Base-by-base conservation (phyloP, 139 green algal genomes). In the Axilococcus clingmanii region DNA sequence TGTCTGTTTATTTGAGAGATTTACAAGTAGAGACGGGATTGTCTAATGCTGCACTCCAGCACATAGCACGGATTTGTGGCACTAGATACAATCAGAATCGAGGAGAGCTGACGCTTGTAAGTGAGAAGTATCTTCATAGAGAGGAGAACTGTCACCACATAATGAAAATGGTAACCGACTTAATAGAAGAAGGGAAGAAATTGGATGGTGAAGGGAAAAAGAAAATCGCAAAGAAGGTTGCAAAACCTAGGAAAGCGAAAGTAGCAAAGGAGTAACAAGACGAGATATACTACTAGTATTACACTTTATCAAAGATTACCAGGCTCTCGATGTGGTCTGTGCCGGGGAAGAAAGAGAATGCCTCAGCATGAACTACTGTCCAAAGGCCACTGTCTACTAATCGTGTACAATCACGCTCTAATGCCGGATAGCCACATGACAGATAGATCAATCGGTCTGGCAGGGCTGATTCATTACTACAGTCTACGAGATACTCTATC, bases 371-470 rank as follows among this genome's bases (percentile, higher is more conserved):
- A 28, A 19, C 38, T 33, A 85, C 27, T 40, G 33, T 25, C 78
- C 74, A 87, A 17, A 40, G 47, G 19, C 58, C 48, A 20, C 61
- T 48, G 19, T 23, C 63, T 30, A 82, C 35, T 59, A 87, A 60
- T 29, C 56, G 64, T 12, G 42, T 59, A 12, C 55, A 42, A 31
- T 87, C 75, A 0, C 62, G 54, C 64, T 52, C 49, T 19, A 87
- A 49, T 4, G 78, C 67, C 1, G 55, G 32, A 23, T 68, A 93
- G 11, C 83, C 83, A 42, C 83, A 93, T n/a, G 66, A 83, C 42
- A 93, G 49, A 57, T 93, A 93, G 2, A 93, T 49, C 45, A 91
- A 43, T 5, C 55, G 65, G n/a, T 50, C 51, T 38, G 59, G 12
- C 16, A 27, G 9, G 37, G 11, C 38, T 17, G 24, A 20, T 38